Conservation (phyloP, 257 asterid genomes). For the Solanum gracilifrons region DNA sequence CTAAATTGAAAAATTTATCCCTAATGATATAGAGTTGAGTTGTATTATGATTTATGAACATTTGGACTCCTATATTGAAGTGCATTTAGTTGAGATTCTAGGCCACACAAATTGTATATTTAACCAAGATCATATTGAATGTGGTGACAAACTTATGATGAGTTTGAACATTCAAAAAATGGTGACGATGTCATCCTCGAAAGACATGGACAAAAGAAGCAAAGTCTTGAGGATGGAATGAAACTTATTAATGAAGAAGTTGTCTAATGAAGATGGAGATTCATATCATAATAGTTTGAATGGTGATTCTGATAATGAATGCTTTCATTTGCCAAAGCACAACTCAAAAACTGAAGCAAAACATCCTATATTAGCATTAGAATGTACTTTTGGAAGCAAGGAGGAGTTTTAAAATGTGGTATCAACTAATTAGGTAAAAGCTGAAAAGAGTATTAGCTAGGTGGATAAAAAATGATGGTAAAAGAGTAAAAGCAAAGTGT, state of each 20-base stretch:
- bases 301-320: neutral
- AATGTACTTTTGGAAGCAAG: neutral
- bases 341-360: neutral
- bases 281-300: neutral
- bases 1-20: neutral
- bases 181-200: neutral
- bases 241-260: neutral
- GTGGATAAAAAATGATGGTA: neutral
- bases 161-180: neutral
- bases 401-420: neutral
- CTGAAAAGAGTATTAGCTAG: neutral
- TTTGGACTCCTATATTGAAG: neutral
- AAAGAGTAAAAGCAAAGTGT: neutral
- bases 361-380: neutral
- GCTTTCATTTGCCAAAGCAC: neutral
- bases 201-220: neutral
- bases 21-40: neutral
- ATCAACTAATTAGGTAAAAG: neutral
- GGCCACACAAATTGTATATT: neutral
- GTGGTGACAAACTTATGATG: neutral
- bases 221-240: neutral
- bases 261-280: neutral
- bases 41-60: neutral
- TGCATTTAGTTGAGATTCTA: neutral
- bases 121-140: neutral